Evolutionary conservation across 495 filamentous ascomycete species (phyloP), one percentile per base, ranked within the genome.

Genomic region (Cercophora newfieldiana): DNA sequence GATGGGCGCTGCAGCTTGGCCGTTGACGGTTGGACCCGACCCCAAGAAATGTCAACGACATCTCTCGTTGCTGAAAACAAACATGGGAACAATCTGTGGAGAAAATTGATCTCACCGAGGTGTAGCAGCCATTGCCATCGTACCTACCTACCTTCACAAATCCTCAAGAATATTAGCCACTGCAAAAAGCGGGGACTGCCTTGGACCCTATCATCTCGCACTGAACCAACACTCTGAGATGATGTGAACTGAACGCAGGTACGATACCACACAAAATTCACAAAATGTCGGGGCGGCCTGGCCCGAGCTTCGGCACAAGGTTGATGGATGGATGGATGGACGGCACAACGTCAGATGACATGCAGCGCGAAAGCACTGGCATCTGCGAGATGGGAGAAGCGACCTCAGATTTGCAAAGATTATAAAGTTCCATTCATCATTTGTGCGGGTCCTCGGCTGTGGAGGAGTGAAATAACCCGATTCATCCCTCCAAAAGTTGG

Each of bases 331-430:
- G n/a, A 16, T 44, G 37, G 37, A 44, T 10, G 6, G 54, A 57
- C 54, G 54, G 24, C 21, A 57, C 54, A 57, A 28, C 54, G 18
- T 57, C 54, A 57, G 54, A 57, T 57, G 54, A 57, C 54, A 57
- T 57, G 54, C 54, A 57, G 25, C 54, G 22, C 3, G 6, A 8
- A 24, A 57, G 25, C 54, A 21, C 6, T 21, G 6, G 6, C 48
- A n/a, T 7, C 24, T 22, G 50, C 19, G 50, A 53, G 54, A 57
- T 26, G 22, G 24, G 54, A 57, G 7, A 30, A 57, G 54, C 54
- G 25, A 28, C 54, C 1, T 18, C 14, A 4, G 21, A 6, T 4
- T 2, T 6, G 22, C 25, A 26, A 26, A 24, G 21, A 53, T 53
- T 24, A n/a, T 53, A 53, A 53, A 53, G 50, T 24, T 53, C 10